phyloP scores from a whole-genome alignment of 2,329 filamentous ascomycete genomes.

The Teratosphaeria gauchensis region DNA sequence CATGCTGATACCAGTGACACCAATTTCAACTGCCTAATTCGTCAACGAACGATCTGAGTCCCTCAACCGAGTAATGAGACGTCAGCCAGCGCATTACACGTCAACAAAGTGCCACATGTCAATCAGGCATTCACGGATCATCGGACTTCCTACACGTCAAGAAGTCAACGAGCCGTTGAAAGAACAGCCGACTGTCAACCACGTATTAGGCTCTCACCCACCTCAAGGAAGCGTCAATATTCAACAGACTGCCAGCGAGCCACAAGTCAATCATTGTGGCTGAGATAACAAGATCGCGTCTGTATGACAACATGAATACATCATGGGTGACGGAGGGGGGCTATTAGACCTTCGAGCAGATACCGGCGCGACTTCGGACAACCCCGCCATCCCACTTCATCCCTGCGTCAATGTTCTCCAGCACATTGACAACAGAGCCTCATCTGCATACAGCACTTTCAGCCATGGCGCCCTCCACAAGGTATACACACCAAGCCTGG shows the following conservation, averaged over 20 bases:
- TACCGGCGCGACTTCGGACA: background rate
- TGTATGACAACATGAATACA: background rate
- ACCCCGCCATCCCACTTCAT: background rate
- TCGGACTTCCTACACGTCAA: background rate
- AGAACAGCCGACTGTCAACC: background rate
- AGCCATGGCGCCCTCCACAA: background rate
- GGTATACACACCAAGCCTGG: background rate
- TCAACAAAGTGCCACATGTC: background rate
- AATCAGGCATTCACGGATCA: background rate
- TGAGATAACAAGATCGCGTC: background rate
- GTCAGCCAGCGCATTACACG: background rate
- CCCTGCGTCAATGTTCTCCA: background rate
- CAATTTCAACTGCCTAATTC: background rate
- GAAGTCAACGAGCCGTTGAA: background rate
- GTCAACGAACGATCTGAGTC: background rate
- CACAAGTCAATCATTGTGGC: background rate
- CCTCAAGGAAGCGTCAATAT: background rate
- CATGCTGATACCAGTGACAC: background rate
- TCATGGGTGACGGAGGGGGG: too few relatives aligned
- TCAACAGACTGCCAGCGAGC: background rate
- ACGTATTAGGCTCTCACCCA: background rate
- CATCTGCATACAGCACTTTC: background rate
- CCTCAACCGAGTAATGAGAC: background rate
- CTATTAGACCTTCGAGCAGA: background rate
- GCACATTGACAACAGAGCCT: background rate